Evolutionary conservation across 306 rosid genomes (phyloP).

Genomic region (Phaseolus lunatus): DNA sequence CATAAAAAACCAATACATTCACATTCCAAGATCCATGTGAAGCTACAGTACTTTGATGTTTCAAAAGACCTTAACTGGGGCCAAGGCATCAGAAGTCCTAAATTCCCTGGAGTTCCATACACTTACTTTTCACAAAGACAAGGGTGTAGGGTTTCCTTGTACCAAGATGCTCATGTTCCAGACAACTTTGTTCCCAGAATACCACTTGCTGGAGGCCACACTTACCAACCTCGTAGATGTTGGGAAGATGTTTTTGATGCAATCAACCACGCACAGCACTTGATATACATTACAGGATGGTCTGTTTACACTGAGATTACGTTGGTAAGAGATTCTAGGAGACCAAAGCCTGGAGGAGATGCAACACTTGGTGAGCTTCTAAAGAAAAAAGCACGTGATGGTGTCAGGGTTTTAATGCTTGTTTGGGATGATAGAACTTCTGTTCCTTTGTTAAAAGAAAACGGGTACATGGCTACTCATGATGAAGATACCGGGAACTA

Average conservation of each 20-base stretch:
- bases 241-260: conserved; percentile 82
- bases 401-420: conserved; percentile 74
- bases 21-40: conserved; percentile 64
- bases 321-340: conserved; percentile 68
- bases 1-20: conserved; percentile 55
- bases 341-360: conserved; percentile 68
- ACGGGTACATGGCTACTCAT: conserved; percentile 75
- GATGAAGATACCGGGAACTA: conserved; percentile 62
- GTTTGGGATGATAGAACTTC: conserved; percentile 86
- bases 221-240: conserved; percentile 62
- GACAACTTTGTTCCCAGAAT: conserved; percentile 66
- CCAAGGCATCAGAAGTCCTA: conserved; percentile 58
- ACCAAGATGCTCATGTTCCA: conserved; percentile 74
- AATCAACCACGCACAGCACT: conserved; percentile 63
- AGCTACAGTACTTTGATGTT: conserved; percentile 61
- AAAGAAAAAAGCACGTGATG: conserved; percentile 67
- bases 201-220: conserved; percentile 62
- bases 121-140: conserved; percentile 63
- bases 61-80: conserved; percentile 59
- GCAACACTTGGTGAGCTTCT: conserved; percentile 63
- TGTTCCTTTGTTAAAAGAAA: conserved; percentile 54
- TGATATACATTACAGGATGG: conserved; percentile 74
- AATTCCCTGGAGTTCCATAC: conserved; percentile 71
- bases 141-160: conserved; percentile 67
- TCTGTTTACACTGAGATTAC: conserved; percentile 72